Base-by-base conservation (phyloP, 2,329 filamentous ascomycete species). In the Nectriaceae sp. region DNA sequence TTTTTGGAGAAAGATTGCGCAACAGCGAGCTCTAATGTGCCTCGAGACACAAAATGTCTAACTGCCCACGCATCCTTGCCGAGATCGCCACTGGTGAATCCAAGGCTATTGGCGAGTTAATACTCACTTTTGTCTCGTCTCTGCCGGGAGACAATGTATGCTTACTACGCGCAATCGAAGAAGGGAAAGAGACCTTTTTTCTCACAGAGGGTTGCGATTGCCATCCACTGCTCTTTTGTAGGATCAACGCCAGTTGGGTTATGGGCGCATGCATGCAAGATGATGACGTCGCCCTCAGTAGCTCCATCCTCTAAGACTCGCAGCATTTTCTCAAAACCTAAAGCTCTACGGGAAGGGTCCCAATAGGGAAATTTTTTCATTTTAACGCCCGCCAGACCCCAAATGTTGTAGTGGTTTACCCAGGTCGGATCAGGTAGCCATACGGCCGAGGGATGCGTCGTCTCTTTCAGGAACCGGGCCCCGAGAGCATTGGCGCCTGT, bases 381-480 rank as follows among this genome's bases (percentile, higher is more conserved):
- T 24, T 83, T 76, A 19, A 97, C 77, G 61, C 82, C 79, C 63
- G 97, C 91, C 66, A 97, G 97, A 71, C 78, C 82, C 77, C 97
- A 96, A 77, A 99, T 97, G 73, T 97, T 92, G 75, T 95, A 86
- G 83, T 99, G 94, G 76, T 99, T 97, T 62, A 89, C 90, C 94
- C 94, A 99, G 52, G 94, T 97, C 36, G 94, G 94, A 70, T 88
- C 88, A 61, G 91, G 96, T 67, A 97, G 79, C 80, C 96, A 97
- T 72, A 95, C 83, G 84, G 83, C 61, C 81, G 86, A 73, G 78
- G 82, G 67, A 79, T 76, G 79, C 89, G 96, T 83, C 96, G 56
- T 97, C 70, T 87, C 91, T 67, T 88, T 78, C 50, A 97, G 87
- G 82, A 99, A 97, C 59, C 95, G 85, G 52, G 87, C 92, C 55